Evolutionary conservation across 306 rosid genomes (phyloP), one percentile per base, ranked within the genome.

Genomic region (Dryas alaskensis): DNA sequence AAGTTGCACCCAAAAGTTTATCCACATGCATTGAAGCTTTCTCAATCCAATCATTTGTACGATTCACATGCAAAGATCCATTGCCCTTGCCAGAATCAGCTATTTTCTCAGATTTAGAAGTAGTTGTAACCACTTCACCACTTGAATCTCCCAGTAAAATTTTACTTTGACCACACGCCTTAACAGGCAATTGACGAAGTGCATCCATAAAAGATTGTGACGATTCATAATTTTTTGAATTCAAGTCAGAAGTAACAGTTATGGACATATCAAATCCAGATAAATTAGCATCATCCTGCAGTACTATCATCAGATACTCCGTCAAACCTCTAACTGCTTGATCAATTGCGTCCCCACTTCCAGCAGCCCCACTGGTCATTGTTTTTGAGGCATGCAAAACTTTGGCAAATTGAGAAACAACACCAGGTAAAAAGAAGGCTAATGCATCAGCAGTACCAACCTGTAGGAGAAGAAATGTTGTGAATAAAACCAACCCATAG

Each of bases 381-480:
- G 85, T 80, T 83, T 89, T 89, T 63, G 94, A 86, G 77, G 90
- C 78, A 69, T 70, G 92, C 82, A 93, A 82, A 65, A 93, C 97
- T 83, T 89, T 93, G 55, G 92, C 78, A 85, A 89, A 85, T 65
- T 91, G 92, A 81, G 96, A 89, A 66, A 89, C 96, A 83, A 88
- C 86, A 53, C 98, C 98, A 69, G 98, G 98, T 80, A 93, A 85
- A 82, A 93, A 93, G 85, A 91, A 93, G 79, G 97, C 97, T 65
- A 91, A 89, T 64, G 92, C 91, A 77, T 91, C 98, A 75, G 96
- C 96, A 68, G 88, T 76, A 75, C 97, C 97, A 74, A 87, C 92
- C 98, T 93, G 84, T 54, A 82, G 47, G 17, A 40, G 7, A 60
- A 45, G 25, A 54, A 60, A 47, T 12, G 10, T 39, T 7, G 2